Base-by-base conservation (phyloP, 345 rosid species). In the Syzygium jambos region DNA sequence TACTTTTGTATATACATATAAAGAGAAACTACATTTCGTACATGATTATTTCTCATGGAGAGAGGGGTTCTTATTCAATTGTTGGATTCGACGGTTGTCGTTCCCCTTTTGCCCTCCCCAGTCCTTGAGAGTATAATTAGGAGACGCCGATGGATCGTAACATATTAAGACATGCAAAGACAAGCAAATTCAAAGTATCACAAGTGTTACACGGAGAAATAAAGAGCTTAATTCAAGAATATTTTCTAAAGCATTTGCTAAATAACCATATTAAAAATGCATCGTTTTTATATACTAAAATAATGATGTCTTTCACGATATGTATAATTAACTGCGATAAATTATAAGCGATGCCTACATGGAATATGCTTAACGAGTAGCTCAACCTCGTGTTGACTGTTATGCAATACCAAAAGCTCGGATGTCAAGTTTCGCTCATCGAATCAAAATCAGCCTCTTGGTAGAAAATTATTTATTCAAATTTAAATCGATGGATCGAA, bases 111-210 rank as follows among this genome's bases (percentile, higher is more conserved):
- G 43, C 43, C 6, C 43, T 41, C 46, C 46, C 7, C 46, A 56
- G 4, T n/a, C 61, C 13, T 56, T 56, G 2, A 1, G 25, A 56
- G n/a, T 56, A 56, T 56, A 4, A 27, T 56, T 56, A 56, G 0
- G 0, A 56, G 61, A 56, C 5, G 2, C 9, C 13, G 2, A 23
- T 0, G 13, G 23, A n/a, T 23, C 2, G 10, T 9, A 56, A 23
- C n/a, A 0, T 23, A 56, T 23, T 56, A 56, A 23, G 25, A n/a
- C 61, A 23, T 12, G 2, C 61, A 23, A 3, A 56, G 61, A 23
- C 25, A 23, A 56, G 61, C n/a, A 56, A 56, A 22, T 9, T 56
- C 11, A n/a, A 25, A 57, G 63, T 57, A 57, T 57, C 27, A 14
- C 65, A 11, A 2, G 27, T 57, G 11, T 57, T 57, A 2, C 30